Conservation (phyloP, 2,329 filamentous ascomycete species). For the Pseudogymnoascus destructans region DNA sequence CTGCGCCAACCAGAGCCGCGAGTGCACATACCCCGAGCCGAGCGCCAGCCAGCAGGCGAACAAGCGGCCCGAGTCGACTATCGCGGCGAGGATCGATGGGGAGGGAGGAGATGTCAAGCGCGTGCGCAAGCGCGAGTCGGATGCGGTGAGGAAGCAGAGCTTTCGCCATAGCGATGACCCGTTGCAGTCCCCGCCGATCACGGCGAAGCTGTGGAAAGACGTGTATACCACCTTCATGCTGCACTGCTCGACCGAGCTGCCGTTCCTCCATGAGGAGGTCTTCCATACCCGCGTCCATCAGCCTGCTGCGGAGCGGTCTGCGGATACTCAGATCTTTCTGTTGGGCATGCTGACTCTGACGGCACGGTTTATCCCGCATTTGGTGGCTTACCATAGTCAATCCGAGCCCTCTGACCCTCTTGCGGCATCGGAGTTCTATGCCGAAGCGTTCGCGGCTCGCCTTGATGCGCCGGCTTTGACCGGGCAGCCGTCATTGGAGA, state of each 20-base stretch:
- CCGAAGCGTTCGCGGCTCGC: constrained; percentile 41
- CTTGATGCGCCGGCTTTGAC: constrained; percentile 35
- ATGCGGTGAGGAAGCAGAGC: constrained; percentile 35
- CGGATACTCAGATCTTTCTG: constrained; percentile 44
- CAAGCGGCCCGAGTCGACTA: constrained; percentile 21
- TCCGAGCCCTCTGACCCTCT: constrained; percentile 32
- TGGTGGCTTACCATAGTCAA: constrained; percentile 37
- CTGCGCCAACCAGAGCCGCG: constrained; percentile 57
- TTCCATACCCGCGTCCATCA: constrained; percentile 39
- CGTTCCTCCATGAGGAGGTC: constrained; percentile 55
- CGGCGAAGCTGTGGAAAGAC: constrained; percentile 52
- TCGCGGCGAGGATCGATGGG: constrained; percentile 21
- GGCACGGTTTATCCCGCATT: constrained; percentile 49
- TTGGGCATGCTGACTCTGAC: constrained; percentile 57
- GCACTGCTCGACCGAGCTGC: constrained; percentile 59
- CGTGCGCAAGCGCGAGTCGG: constrained; percentile 30
- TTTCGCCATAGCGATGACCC: constrained; percentile 39
- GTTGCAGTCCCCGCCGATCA: constrained; percentile 48
- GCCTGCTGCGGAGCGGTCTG: constrained; percentile 24
- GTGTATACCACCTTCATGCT: constrained; percentile 57
- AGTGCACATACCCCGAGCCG: constrained; percentile 57
- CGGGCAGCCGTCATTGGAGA: constrained; percentile 43
- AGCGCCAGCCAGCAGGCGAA: constrained; percentile 25
- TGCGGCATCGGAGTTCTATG: constrained; percentile 51
- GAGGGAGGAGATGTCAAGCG: constrained; percentile 30